Evolutionary conservation across 495 filamentous ascomycete genomes (phyloP).

Genomic region (Daldinia vernicosa): DNA sequence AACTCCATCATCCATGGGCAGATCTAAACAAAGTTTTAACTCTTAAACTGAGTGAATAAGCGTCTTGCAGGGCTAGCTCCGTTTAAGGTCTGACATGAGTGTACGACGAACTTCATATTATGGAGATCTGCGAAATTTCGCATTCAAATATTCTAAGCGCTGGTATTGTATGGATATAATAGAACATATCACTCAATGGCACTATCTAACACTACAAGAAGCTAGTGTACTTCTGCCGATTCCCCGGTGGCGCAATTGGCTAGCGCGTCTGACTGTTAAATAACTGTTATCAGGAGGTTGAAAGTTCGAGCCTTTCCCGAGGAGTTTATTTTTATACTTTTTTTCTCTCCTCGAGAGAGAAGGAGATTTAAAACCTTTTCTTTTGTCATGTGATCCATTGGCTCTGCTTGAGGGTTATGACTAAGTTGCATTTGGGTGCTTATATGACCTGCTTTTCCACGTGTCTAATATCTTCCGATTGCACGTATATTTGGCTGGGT

Average conservation of each 20-base stretch:
- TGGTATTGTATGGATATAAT: background rate
- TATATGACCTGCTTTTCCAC: too few relatives aligned
- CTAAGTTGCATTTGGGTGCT: too few relatives aligned
- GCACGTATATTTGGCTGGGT: too few relatives aligned
- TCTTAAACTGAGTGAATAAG: too few relatives aligned
- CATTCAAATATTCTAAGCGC: background rate
- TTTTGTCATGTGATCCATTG: background rate
- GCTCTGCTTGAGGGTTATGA: too few relatives aligned
- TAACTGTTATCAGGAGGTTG: slow-evolving; percentile 3
- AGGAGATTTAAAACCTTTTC: background rate
- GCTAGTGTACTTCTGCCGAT: background rate
- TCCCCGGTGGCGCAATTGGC: slow-evolving; percentile 5
- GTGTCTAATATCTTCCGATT: too few relatives aligned
- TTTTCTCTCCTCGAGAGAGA: background rate
- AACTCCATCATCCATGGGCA: background rate
- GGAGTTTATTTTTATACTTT: background rate
- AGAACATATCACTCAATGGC: background rate
- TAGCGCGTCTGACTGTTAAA: slow-evolving; percentile 2
- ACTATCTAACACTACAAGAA: background rate
- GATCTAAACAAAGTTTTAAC: too few relatives aligned
- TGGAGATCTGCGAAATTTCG: background rate
- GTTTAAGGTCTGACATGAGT: background rate
- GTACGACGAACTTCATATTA: background rate
- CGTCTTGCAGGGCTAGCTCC: background rate
- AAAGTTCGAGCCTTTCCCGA: slow-evolving; percentile 8